These are phyloP conservation scores for Aphanomyces astaci DNA, from an alignment of 352 stramenopile species.

Conservation along the genomic window DNA sequence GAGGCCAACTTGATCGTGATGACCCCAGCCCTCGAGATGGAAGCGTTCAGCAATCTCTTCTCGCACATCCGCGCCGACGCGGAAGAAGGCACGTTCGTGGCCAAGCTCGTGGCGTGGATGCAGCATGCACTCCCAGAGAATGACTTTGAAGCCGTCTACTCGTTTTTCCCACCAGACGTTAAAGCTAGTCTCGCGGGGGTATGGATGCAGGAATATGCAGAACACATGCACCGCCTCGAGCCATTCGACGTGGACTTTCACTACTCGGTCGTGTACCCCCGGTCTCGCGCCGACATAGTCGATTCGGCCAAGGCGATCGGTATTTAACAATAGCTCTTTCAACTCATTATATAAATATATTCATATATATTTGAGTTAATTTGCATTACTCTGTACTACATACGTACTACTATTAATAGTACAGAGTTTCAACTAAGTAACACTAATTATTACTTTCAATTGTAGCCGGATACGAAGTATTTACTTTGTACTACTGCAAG, in stretches of 20 bases:
- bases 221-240: conserved; percentile 53
- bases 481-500: background rate
- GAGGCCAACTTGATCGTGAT: conserved; percentile 45
- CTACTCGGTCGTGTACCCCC: conserved; percentile 41
- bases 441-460: no score
- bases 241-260: conserved; percentile 58
- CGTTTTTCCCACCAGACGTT: conserved; percentile 41
- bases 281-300: conserved; percentile 1
- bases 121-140: conserved; percentile 43
- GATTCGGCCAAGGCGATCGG: background rate
- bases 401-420: no score
- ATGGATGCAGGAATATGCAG: conserved; percentile 63
- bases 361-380: no score
- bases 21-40: conserved; percentile 48
- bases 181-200: conserved; percentile 51
- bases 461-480: no score
- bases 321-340: background rate
- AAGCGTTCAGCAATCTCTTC: conserved; percentile 55
- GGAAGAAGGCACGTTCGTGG: conserved; percentile 40
- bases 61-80: conserved; percentile 50
- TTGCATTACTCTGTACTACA: no score
- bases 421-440: no score
- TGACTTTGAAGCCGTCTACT: conserved; percentile 42
- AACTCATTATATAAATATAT: no score
- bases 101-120: conserved; percentile 63